Evolutionary conservation across 2,329 filamentous ascomycete genomes (phyloP), one percentile per base, ranked within the genome.

Genomic region (Penicillium sp.): DNA sequence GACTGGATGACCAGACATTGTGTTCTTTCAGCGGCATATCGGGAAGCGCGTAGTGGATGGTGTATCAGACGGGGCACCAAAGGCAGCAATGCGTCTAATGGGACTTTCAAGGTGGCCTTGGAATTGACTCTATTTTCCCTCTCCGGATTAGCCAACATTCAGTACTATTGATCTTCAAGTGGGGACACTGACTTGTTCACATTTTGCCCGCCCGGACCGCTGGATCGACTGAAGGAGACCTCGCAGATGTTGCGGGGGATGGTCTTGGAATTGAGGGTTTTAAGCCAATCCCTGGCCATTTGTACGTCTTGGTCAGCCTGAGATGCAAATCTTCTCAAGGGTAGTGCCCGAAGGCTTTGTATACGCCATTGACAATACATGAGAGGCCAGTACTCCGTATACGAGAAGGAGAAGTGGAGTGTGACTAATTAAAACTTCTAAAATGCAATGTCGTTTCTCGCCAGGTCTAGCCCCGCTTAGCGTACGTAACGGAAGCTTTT

Each of bases 181-280:
- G 62, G 57, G 36, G 50, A 29, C 47, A 68, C 78, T 63, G 73
- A 88, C 86, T 88, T 88, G 74, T 88, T 88, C 56, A 88, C 86
- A 75, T 88, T 88, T 71, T 88, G 86, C 12, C 86, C 86, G 50
- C 86, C 86, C 19, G 86, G 86, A 4, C 86, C 86, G 52, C 84
- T 86, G 3, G 85, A 86, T 57, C 85, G 79, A 68, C 83, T 86
- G 70, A 86, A 88, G 49, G 79, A 83, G 62, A 88, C 69, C 60
- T 86, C 80, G 66, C 83, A 81, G 57, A 87, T 78, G 61, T 76
- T 77, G 55, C 78, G 79, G 27, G 85, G 83, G 55, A 87, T 82
- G 15, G 81, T 79, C 15, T 82, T 78, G 55, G 79, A 70, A 69
- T 81, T 75, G 62, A 86, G 78, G 44, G 74, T 73, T 43, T 77